Conservation (phyloP, 2,329 filamentous ascomycete genomes). For the Plectosphaerella cucumerina region DNA sequence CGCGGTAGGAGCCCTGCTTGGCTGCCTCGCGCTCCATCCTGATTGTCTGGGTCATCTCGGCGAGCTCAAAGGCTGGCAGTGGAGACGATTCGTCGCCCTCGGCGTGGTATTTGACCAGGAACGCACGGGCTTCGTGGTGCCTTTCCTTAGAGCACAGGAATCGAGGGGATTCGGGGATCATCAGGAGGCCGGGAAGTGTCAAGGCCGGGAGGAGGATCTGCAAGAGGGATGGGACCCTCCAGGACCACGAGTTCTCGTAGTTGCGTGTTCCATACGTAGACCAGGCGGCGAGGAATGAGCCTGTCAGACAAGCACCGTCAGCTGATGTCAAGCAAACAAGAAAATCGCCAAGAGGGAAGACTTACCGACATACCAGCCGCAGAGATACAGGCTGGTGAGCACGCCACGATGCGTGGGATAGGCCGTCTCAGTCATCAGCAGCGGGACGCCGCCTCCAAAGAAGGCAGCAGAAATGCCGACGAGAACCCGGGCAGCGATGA, state of each 20-base stretch:
- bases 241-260: constrained; percentile 13
- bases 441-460: constrained; percentile 20
- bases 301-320: constrained; percentile 3
- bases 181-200: constrained; percentile 3
- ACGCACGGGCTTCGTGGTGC: constrained; percentile 39
- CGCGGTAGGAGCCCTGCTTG: constrained; percentile 5
- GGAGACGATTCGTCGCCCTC: constrained; percentile 36
- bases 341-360: background rate
- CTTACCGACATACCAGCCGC: constrained; percentile 7
- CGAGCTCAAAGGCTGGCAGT: constrained; percentile 42
- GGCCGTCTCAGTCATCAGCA: constrained; percentile 27
- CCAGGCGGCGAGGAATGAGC: constrained; percentile 21
- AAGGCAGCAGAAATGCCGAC: constrained; percentile 25
- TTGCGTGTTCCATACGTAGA: constrained; percentile 17
- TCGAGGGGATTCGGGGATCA: constrained; percentile 37
- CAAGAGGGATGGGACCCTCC: constrained; percentile 18
- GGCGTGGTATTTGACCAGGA: constrained; percentile 44
- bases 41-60: constrained; percentile 45
- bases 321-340: background rate
- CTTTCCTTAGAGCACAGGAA: constrained; percentile 19
- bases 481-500: constrained; percentile 25
- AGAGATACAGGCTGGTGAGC: constrained; percentile 18
- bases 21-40: constrained; percentile 27
- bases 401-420: constrained; percentile 26
- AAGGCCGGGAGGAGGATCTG: constrained; percentile 9